A percentile compares a stretch with the other conserved stretches of the same genome.
phyloP scores from a whole-genome alignment of 495 filamentous ascomycete species.

The Aspergillus taichungensis region DNA sequence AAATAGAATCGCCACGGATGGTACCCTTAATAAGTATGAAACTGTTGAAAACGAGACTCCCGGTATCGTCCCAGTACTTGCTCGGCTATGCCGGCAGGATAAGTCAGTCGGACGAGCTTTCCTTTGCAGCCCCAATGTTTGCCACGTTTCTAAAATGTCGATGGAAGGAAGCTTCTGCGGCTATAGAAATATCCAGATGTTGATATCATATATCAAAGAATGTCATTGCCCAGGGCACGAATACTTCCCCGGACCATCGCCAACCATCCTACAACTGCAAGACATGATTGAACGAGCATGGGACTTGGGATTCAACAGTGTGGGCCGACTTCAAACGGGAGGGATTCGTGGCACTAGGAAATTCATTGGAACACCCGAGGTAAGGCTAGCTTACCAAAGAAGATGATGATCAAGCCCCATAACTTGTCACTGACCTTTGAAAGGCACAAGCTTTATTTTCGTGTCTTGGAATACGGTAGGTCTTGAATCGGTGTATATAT shows the following conservation, averaged over 20 bases:
- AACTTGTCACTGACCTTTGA: constrained; percentile 6
- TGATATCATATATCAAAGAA: constrained; percentile 67
- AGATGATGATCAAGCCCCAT: neutral
- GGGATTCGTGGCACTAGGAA: constrained; percentile 83
- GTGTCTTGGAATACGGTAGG: constrained; percentile 57
- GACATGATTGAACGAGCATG: constrained; percentile 85
- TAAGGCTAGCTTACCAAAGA: constrained; percentile 23
- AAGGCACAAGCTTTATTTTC: constrained; percentile 76
- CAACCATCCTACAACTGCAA: constrained; percentile 76
- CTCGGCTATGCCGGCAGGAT: constrained; percentile 62
- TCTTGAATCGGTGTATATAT: constrained; percentile 1
- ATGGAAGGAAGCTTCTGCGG: constrained; percentile 90
- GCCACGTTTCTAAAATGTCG: constrained; percentile 73
- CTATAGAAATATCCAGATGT: constrained; percentile 96
- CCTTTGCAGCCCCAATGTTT: constrained; percentile 65
- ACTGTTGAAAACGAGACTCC: constrained; percentile 52
- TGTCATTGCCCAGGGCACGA: constrained; percentile 47
- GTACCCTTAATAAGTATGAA: constrained; percentile 33
- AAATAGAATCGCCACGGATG: constrained; percentile 47
- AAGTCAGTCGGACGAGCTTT: constrained; percentile 57
- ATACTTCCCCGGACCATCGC: constrained; percentile 52
- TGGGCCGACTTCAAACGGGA: constrained; percentile 73
- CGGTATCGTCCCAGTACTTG: constrained; percentile 67
- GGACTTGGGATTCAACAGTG: constrained; percentile 73
- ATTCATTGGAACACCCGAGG: constrained; percentile 93